phyloP scores from a whole-genome alignment of 345 rosid genomes.

The Citrus inodora region DNA sequence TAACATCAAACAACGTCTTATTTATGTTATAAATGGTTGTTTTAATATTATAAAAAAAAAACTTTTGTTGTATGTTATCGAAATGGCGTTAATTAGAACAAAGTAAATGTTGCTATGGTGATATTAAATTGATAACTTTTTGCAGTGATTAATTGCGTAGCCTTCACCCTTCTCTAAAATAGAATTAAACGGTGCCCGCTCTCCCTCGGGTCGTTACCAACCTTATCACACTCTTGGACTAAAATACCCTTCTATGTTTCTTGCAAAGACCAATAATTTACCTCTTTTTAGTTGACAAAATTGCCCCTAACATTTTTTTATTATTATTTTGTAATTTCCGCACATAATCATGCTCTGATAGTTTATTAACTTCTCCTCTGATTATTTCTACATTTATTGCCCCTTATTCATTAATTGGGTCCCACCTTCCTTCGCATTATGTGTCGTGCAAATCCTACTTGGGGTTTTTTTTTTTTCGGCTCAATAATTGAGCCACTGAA shows the following conservation, averaged over 20 bases:
- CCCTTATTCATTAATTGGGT: constrained; percentile 22
- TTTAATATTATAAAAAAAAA: too few species aligned
- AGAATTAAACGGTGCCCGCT: neutral
- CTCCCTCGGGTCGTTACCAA: neutral
- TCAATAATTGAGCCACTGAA: constrained; percentile 35
- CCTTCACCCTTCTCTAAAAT: neutral
- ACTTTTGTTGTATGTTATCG: too few species aligned
- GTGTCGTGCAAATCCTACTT: constrained; percentile 6
- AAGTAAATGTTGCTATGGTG: too few species aligned
- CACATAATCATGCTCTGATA: neutral
- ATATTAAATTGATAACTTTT: too few species aligned
- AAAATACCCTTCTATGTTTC: neutral
- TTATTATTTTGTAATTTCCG: neutral
- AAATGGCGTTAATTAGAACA: too few species aligned
- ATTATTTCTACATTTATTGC: constrained; percentile 20
- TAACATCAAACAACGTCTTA: too few species aligned
- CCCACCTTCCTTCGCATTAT: constrained; percentile 19
- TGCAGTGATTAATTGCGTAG: neutral
- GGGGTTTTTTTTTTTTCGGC: neutral
- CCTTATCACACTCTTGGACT: neutral
- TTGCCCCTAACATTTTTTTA: neutral
- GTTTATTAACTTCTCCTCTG: neutral
- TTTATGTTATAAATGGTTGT: too few species aligned
- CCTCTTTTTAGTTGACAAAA: neutral
- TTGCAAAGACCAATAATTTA: neutral